Evolutionary conservation across 2,329 filamentous ascomycete genomes (phyloP), one percentile per base, ranked within the genome.

Genomic region (Trichoderma breve): DNA sequence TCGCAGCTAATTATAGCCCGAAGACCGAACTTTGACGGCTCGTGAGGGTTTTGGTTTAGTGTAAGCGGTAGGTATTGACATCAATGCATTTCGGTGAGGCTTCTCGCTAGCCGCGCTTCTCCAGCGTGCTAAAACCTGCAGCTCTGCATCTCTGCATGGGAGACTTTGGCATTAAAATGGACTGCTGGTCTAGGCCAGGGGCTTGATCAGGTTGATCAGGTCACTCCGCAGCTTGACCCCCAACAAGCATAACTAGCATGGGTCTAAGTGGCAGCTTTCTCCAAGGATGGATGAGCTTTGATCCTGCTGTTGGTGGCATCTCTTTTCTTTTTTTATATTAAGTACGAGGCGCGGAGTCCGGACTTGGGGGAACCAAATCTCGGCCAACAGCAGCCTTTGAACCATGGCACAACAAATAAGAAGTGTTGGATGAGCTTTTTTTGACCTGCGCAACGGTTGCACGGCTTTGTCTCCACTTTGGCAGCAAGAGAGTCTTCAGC

Each of bases 1-100:
- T 67, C 34, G 65, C 65, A 47, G 53, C 65, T 68, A 68, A 58
- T 30, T 43, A 68, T 58, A 68, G 51, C 65, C 53, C 65, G 21
- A 24, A 24, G 30, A 14, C 47, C 28, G 47, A 28, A 24, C 14
- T 18, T 21, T 47, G 36, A 24, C n/a, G 24, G 47, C 21, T 53
- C 18, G 43, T 53, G n/a, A 14, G 47, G 3, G 47, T 53, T n/a
- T 53, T 36, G 47, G 47, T 14, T 53, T 53, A 12, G 47, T 53
- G n/a, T 24, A 51, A 1, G 43, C 1, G 43, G 3, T 57, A 24
- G 11, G 15, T 36, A 36, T 36, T 7, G 34, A 28, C 26, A 15
- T 28, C 7, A 57, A 57, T 57, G 53, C 53, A 12, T 18, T 26
- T 57, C 26, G 53, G 53, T 57, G 53, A 57, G 53, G 43, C 43